These are phyloP conservation scores for Trypethelium eluteriae DNA, from an alignment of 495 filamentous ascomycete species.

Conservation along the genomic window DNA sequence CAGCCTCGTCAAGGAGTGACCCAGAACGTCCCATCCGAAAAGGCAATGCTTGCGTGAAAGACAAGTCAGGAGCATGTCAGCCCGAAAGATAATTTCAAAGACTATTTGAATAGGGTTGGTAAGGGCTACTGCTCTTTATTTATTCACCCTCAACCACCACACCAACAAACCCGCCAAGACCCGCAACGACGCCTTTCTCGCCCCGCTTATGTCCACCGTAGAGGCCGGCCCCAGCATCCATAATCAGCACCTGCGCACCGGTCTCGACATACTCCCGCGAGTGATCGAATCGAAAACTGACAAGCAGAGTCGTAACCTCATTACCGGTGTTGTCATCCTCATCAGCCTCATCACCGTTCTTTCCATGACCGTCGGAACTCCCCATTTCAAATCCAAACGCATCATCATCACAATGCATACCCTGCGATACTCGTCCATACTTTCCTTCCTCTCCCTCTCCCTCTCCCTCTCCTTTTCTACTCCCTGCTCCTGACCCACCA, in stretches of 20 bases:
- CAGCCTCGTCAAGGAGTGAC: neutral
- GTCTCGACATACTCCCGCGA: constrained; percentile 80
- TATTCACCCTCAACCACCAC: constrained; percentile 45
- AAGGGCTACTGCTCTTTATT: neutral
- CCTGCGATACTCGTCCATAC: too few species aligned
- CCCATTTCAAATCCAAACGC: constrained; percentile 28
- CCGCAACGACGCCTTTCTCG: constrained; percentile 48
- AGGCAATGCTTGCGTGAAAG: neutral
- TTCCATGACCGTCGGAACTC: neutral
- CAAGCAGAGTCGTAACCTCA: constrained; percentile 42
- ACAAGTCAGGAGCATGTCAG: neutral
- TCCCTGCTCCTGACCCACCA: constrained; percentile 28
- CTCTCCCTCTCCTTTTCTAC: constrained; percentile 38
- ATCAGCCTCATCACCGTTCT: constrained; percentile 11
- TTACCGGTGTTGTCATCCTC: constrained; percentile 20
- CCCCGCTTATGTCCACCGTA: constrained; percentile 45
- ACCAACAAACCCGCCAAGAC: constrained; percentile 60
- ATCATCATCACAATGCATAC: constrained; percentile 38
- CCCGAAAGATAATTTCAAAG: neutral
- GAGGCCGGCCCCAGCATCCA: constrained; percentile 53
- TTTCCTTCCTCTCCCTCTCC: constrained; percentile 55
- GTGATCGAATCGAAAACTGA: constrained; percentile 67
- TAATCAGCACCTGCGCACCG: constrained; percentile 69
- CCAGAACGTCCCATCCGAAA: neutral
- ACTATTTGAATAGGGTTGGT: too few species aligned